Conservation (phyloP, 2,329 filamentous ascomycete species). For the Colletotrichum falcatum region DNA sequence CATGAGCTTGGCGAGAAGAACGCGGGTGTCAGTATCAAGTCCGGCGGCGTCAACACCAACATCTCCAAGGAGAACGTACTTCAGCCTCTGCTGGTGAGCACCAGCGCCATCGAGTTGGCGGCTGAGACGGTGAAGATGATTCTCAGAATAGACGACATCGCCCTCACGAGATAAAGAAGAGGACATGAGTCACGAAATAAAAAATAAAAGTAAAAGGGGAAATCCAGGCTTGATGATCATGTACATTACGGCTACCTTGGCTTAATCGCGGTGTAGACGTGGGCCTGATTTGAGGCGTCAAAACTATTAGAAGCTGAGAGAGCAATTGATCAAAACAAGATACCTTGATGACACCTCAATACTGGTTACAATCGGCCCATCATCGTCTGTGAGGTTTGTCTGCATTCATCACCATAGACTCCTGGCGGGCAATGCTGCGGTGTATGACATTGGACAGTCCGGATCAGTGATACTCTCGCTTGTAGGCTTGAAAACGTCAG, state of each 20-base stretch:
- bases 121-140: slow-evolving; percentile 99
- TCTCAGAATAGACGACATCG: slow-evolving; percentile 75
- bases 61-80: slow-evolving; percentile 97
- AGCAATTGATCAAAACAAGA: slow-evolving; percentile 41
- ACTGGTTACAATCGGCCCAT: not conserved
- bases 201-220: slow-evolving; percentile 36
- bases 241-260: slow-evolving; percentile 39
- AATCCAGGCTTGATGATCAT: slow-evolving; percentile 40
- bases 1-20: slow-evolving; percentile 97
- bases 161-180: slow-evolving; percentile 64
- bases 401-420: not conserved
- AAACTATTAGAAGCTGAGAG: slow-evolving; percentile 40
- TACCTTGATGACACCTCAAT: slow-evolving; percentile 38
- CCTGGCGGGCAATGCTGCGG: not conserved
- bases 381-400: not conserved
- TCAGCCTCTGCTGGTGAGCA: slow-evolving; percentile 95
- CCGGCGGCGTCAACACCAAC: slow-evolving; percentile 95
- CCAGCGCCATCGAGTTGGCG: slow-evolving; percentile 95
- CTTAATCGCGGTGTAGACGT: slow-evolving; percentile 39
- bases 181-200: slow-evolving; percentile 38
- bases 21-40: slow-evolving; percentile 98
- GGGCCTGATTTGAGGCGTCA: slow-evolving; percentile 38
- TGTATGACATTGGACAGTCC: not conserved
- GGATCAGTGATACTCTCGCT: not conserved
- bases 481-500: not conserved